Percentiles rank a stretch among this genome's conserved stretches.
Evolutionary conservation across 192 early-diverging fungal species (phyloP).

Genomic region (Geranomyces michiganensis): DNA sequence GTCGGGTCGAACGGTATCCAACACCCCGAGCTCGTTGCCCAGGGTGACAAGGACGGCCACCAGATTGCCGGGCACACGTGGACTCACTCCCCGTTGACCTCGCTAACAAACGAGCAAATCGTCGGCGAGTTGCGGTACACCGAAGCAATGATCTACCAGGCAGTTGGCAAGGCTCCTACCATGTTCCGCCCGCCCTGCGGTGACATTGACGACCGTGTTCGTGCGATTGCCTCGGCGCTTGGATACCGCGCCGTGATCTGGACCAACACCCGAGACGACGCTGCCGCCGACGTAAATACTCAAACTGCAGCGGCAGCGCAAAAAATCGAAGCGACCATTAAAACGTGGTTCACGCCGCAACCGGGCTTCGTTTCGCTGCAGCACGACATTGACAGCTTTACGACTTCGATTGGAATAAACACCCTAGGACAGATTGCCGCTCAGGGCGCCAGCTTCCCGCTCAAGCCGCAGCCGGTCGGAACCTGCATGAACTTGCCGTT

Average conservation of each 20-base stretch:
- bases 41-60: slow-evolving; percentile 19
- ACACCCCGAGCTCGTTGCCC: slow-evolving; percentile 32
- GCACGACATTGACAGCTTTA: slow-evolving; percentile 22
- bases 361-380: slow-evolving; percentile 26
- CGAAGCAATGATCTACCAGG: slow-evolving; percentile 41
- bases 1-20: slow-evolving; percentile 30
- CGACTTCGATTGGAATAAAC: neutral
- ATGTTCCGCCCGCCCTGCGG: slow-evolving; percentile 71
- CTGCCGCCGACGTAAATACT: slow-evolving; percentile 57
- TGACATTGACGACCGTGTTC: slow-evolving; percentile 60
- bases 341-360: slow-evolving; percentile 24
- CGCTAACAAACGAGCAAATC: slow-evolving; percentile 52
- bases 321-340: slow-evolving; percentile 34
- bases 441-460: neutral
- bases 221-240: slow-evolving; percentile 54
- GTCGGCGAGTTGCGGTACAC: slow-evolving; percentile 62
- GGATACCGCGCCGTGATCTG: slow-evolving; percentile 31
- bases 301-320: slow-evolving; percentile 25
- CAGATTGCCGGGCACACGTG: slow-evolving; percentile 48
- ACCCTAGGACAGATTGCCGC: slow-evolving; percentile 7
- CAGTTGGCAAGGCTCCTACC: slow-evolving; percentile 27
- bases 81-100: slow-evolving; percentile 59
- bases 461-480: neutral
- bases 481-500: slow-evolving; percentile 4
- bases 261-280: slow-evolving; percentile 51